A percentile compares a stretch with the other conserved stretches of the same genome.
Evolutionary conservation across 129 eudicot species (phyloP).

Genomic region (Arctium lappa): DNA sequence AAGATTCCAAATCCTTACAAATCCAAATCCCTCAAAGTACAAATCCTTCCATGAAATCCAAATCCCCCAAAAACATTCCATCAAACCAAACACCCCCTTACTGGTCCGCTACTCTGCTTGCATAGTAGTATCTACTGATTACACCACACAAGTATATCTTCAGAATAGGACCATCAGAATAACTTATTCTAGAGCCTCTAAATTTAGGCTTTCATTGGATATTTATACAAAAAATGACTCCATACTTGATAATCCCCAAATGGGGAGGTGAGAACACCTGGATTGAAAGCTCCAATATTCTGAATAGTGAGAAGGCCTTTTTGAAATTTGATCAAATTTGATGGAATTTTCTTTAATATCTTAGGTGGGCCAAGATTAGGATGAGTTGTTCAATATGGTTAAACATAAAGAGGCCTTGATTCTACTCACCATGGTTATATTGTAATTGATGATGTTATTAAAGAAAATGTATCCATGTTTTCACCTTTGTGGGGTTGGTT

Average conservation of each 20-base stretch:
- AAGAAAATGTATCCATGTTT: background rate
- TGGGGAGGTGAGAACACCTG: background rate
- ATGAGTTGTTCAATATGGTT: background rate
- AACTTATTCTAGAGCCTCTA: background rate
- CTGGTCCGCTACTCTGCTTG: too few relatives aligned
- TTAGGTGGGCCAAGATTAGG: background rate
- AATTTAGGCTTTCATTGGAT: background rate
- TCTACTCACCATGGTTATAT: background rate
- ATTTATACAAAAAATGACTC: background rate
- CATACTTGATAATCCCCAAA: background rate
- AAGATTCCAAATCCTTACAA: too few relatives aligned
- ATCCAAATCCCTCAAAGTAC: too few relatives aligned
- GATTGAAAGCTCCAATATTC: background rate
- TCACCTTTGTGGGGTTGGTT: background rate
- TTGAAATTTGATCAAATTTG: background rate
- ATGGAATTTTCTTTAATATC: background rate
- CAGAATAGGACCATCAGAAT: background rate
- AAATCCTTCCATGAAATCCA: too few relatives aligned
- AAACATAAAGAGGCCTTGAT: background rate
- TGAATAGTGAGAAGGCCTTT: background rate
- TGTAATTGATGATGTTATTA: background rate
- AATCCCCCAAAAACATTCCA: too few relatives aligned
- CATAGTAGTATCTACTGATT: too few relatives aligned
- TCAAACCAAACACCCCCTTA: too few relatives aligned
- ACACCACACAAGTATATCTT: background rate